These are phyloP conservation scores for Orbilia brochopaga DNA, from an alignment of 2,329 filamentous ascomycete species.

Conservation along the genomic window DNA sequence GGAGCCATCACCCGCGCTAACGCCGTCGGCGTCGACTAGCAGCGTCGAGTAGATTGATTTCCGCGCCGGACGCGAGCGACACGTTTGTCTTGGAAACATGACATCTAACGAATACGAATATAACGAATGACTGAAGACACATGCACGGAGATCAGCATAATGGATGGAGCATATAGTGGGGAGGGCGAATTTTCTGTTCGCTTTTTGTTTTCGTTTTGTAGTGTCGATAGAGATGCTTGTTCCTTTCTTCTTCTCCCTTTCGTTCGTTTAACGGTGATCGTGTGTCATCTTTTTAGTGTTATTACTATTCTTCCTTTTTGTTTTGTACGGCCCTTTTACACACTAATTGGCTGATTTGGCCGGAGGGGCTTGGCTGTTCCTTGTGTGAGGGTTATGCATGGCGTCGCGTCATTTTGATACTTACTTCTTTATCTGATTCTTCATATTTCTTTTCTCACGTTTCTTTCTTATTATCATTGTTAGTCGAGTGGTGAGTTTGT, in stretches of 20 bases:
- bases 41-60: constrained; percentile 51
- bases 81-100: constrained; percentile 1
- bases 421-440: neutral
- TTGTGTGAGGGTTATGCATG: neutral
- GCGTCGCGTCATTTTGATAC: neutral
- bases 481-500: too few relatives aligned
- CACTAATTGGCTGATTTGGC: neutral
- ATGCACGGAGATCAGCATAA: constrained; percentile 12
- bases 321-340: neutral
- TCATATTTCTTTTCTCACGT: neutral
- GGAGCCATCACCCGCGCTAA: constrained; percentile 19
- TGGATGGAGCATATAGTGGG: constrained; percentile 21
- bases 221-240: constrained; percentile 12
- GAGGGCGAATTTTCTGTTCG: constrained; percentile 19
- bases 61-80: constrained; percentile 4
- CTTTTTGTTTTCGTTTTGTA: neutral
- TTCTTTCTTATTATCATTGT: neutral
- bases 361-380: constrained; percentile 1
- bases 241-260: constrained; percentile 8
- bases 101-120: constrained; percentile 34
- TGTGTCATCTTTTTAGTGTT: too few relatives aligned
- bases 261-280: too few relatives aligned
- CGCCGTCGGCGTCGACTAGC: constrained; percentile 37
- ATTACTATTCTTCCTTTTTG: constrained; percentile 16
- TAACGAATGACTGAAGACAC: constrained; percentile 30